These are phyloP conservation scores for Neofusicoccum ribis DNA, from an alignment of 2,329 filamentous ascomycete genomes.

Conservation along the genomic window DNA sequence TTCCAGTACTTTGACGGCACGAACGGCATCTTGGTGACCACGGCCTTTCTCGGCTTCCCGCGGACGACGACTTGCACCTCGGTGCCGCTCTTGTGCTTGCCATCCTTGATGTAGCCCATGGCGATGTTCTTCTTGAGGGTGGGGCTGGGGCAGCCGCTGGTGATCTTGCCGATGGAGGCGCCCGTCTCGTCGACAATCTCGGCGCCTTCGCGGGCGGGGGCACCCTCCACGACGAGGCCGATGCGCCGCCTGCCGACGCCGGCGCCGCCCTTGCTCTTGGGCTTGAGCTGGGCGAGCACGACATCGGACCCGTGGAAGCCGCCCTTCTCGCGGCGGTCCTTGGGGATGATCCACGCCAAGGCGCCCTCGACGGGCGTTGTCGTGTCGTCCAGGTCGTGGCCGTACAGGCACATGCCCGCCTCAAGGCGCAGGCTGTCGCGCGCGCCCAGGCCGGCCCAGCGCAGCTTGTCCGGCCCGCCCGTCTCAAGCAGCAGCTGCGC, in stretches of 20 bases:
- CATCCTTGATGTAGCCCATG: conserved; percentile 88
- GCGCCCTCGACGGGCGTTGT: conserved; percentile 68
- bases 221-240: conserved; percentile 79
- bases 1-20: conserved; percentile 75
- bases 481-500: conserved; percentile 69
- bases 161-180: conserved; percentile 74
- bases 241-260: conserved; percentile 73
- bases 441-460: conserved; percentile 84
- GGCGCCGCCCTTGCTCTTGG: conserved; percentile 68
- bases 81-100: conserved; percentile 80
- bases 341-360: conserved; percentile 80
- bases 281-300: conserved; percentile 75
- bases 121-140: conserved; percentile 87
- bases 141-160: conserved; percentile 87
- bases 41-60: conserved; percentile 72
- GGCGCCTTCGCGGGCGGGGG: conserved; percentile 86
- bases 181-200: conserved; percentile 67
- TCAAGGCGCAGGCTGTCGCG: conserved; percentile 91
- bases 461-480: conserved; percentile 61
- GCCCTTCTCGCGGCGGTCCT: conserved; percentile 67
- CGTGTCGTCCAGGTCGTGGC: conserved; percentile 87
- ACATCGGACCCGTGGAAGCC: conserved; percentile 84
- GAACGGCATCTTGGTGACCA: conserved; percentile 87
- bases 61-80: conserved; percentile 76
- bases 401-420: conserved; percentile 99